Conservation (phyloP, 768 basidiomycete genomes). For the Lentinula raphanica region DNA sequence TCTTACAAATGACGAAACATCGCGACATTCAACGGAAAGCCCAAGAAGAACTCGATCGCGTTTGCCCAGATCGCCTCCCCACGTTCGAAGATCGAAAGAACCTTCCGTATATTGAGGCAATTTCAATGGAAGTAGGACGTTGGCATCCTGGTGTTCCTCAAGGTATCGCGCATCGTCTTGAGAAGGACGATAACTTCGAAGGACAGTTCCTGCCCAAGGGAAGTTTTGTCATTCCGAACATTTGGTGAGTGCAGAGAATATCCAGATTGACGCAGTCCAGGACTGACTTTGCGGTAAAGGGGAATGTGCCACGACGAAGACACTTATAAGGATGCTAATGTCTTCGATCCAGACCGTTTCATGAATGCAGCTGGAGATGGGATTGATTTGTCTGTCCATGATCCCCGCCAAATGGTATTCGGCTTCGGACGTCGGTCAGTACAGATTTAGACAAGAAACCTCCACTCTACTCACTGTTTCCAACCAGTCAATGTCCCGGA, state of each 20-base stretch:
- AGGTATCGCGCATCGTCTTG: not conserved
- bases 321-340: not conserved
- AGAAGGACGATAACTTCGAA: not conserved
- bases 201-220: not conserved
- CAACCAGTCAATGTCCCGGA: not conserved
- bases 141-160: constrained; percentile 3
- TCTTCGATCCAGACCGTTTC: not conserved
- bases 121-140: constrained; percentile 14
- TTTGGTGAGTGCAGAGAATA: not conserved
- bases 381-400: not conserved
- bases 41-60: constrained; percentile 25
- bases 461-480: not conserved
- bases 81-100: constrained; percentile 10
- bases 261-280: not conserved
- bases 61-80: constrained; percentile 19
- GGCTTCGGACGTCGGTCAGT: constrained; percentile 1
- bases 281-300: not conserved
- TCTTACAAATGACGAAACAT: constrained; percentile 26
- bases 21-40: constrained; percentile 22
- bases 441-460: not conserved
- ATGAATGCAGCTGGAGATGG: not conserved
- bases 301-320: constrained; percentile 2
- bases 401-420: not conserved
- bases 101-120: constrained; percentile 18
- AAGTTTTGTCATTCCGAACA: not conserved